Percentiles rank a stretch among this genome's conserved stretches.
phyloP scores from a whole-genome alignment of 1,284 basidiomycete species.

The Microbotryomycetes sp. region DNA sequence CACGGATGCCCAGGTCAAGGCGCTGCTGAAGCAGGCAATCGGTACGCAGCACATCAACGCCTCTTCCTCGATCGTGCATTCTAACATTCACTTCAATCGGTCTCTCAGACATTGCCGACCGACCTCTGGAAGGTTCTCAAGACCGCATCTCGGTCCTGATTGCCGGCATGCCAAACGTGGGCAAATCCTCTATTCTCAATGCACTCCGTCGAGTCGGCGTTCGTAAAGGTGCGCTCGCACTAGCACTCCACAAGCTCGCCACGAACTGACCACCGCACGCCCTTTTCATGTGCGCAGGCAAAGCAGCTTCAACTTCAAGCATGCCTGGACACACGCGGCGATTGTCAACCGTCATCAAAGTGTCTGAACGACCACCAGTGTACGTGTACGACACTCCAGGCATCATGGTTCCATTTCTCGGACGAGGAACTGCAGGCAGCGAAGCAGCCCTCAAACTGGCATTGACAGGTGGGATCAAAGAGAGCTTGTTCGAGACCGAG shows the following conservation, averaged over 20 bases:
- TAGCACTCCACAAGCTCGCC: not conserved
- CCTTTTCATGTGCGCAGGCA: constrained; percentile 47
- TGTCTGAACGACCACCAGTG: constrained; percentile 69
- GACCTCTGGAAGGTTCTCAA: constrained; percentile 29
- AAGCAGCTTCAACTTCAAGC: constrained; percentile 82
- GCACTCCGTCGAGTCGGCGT: constrained; percentile 83
- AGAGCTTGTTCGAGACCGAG: constrained; percentile 80
- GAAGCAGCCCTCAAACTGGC: constrained; percentile 90
- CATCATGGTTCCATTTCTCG: constrained; percentile 95
- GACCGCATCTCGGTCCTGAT: constrained; percentile 57
- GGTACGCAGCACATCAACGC: constrained; percentile 35
- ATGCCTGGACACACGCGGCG: constrained; percentile 81
- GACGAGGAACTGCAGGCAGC: constrained; percentile 69
- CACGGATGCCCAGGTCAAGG: constrained; percentile 46
- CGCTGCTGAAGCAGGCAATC: constrained; percentile 46
- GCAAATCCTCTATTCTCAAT: constrained; percentile 91
- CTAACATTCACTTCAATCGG: not conserved
- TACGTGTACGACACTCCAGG: constrained; percentile 96
- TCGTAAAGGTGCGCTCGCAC: constrained; percentile 59
- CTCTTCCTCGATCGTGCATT: not conserved
- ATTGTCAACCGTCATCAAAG: constrained; percentile 72
- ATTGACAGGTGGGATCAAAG: constrained; percentile 90
- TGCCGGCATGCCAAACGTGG: constrained; percentile 97
- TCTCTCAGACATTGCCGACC: constrained; percentile 14
- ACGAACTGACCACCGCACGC: constrained; percentile 5